A percentile compares a stretch with the other conserved stretches of the same genome.
phyloP scores from a whole-genome alignment of 169 alveolate species.

The Perkinsus olseni region DNA sequence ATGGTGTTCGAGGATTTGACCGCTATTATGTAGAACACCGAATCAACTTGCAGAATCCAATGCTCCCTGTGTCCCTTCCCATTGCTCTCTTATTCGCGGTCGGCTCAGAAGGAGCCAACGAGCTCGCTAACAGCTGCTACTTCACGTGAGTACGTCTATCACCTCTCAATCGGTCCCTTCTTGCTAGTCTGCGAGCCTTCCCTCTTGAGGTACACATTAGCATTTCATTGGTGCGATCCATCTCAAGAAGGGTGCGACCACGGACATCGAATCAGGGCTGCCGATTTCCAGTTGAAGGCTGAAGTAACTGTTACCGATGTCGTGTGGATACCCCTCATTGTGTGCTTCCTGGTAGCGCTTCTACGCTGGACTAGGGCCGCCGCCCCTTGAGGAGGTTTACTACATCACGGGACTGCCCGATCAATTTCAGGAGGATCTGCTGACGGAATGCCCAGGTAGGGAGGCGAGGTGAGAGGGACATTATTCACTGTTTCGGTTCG shows the following conservation, averaged over 20 bases:
- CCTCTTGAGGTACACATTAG: not conserved
- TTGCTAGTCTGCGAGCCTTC: not conserved
- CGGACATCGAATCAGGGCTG: not conserved
- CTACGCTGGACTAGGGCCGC: not conserved
- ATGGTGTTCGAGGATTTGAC: no score
- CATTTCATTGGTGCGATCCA: not conserved
- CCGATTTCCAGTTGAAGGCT: not conserved
- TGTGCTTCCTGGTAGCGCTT: not conserved
- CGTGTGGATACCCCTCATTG: not conserved
- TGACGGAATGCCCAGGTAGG: not conserved
- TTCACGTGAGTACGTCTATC: not conserved
- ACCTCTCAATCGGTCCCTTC: not conserved
- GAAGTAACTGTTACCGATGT: not conserved
- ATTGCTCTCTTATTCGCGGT: no score
- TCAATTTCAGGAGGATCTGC: not conserved
- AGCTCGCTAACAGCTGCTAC: not conserved
- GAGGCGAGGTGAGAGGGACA: no score
- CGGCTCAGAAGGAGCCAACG: no score
- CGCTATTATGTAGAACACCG: no score
- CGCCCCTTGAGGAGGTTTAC: not conserved
- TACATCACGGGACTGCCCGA: not conserved
- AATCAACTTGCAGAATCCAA: no score
- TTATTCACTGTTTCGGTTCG: no score
- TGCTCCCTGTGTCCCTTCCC: no score
- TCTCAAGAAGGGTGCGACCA: not conserved